Evolutionary conservation across 306 rosid genomes (phyloP).

Genomic region (Quercus rubra): DNA sequence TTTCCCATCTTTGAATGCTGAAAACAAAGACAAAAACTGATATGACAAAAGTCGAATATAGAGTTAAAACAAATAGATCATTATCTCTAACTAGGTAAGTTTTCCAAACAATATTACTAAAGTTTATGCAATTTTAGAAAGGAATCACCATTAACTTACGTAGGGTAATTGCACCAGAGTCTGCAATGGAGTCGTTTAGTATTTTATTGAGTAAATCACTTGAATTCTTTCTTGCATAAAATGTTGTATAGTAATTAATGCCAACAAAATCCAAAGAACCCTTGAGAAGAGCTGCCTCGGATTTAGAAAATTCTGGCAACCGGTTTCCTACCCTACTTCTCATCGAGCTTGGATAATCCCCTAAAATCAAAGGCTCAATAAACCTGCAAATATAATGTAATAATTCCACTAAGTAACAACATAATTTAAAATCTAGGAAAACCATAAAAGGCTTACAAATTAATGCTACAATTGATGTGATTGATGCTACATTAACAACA

Average conservation of each 20-base stretch:
- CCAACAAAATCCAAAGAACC: constrained; percentile 92
- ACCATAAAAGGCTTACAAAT: no score
- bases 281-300: constrained; percentile 43
- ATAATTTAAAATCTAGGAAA: no score
- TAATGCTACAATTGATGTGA: no score
- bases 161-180: constrained; percentile 63
- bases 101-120: background rate
- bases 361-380: constrained; percentile 66
- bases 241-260: constrained; percentile 91
- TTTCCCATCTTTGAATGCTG: constrained; percentile 74
- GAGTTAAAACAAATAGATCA: background rate
- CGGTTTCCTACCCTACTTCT: constrained; percentile 51
- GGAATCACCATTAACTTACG: constrained; percentile 50
- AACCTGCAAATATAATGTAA: constrained; percentile 44
- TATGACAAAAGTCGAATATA: background rate
- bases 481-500: no score
- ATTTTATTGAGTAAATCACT: constrained; percentile 11
- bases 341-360: constrained; percentile 82
- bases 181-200: constrained; percentile 53
- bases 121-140: background rate
- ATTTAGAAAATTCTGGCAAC: constrained; percentile 55
- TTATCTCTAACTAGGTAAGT: background rate
- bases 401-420: background rate
- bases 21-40: constrained; percentile 8
- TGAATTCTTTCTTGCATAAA: constrained; percentile 44